Conservation (phyloP, 805 yeast species). For the Lachancea kluyveri region DNA sequence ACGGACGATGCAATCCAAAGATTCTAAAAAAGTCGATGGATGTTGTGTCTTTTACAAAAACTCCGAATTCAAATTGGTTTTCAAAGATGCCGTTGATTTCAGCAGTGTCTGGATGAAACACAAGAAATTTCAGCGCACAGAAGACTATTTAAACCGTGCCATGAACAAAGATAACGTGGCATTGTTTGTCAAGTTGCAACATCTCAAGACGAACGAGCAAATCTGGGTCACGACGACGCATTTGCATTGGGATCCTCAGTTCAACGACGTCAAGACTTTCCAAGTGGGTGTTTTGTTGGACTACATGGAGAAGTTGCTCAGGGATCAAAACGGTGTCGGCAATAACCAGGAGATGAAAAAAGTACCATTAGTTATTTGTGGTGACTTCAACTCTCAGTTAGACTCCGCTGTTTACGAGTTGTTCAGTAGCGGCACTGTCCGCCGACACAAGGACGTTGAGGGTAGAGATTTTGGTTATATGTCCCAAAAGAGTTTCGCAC, state of each 20-base stretch:
- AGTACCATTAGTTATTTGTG: constrained; percentile 79
- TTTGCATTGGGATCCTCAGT: constrained; percentile 97
- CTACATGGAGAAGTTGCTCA: constrained; percentile 66
- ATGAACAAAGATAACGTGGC: constrained; percentile 96
- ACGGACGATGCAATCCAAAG: constrained; percentile 75
- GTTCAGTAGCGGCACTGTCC: constrained; percentile 72
- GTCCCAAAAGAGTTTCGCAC: constrained; percentile 83
- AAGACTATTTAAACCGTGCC: constrained; percentile 91
- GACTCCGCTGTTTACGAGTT: constrained; percentile 91
- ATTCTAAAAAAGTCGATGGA: constrained; percentile 91
- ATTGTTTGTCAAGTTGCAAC: constrained; percentile 67
- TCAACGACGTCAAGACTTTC: constrained; percentile 91
- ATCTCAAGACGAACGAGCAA: constrained; percentile 61
- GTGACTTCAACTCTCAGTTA: constrained; percentile 87
- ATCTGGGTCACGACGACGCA: constrained; percentile 83
- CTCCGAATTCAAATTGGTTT: constrained; percentile 61
- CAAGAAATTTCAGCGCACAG: constrained; percentile 85
- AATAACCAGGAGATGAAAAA: constrained; percentile 48
- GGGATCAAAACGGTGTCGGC: constrained; percentile 39
- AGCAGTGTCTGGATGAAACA: constrained; percentile 73
- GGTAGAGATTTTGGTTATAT: constrained; percentile 88
- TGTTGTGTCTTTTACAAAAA: constrained; percentile 89
- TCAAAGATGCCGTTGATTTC: constrained; percentile 73
- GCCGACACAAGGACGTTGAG: constrained; percentile 67
- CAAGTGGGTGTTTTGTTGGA: constrained; percentile 91